Base-by-base conservation (phyloP, 345 rosid genomes). In the sweet orange (Citrus sinensis) region DNA sequence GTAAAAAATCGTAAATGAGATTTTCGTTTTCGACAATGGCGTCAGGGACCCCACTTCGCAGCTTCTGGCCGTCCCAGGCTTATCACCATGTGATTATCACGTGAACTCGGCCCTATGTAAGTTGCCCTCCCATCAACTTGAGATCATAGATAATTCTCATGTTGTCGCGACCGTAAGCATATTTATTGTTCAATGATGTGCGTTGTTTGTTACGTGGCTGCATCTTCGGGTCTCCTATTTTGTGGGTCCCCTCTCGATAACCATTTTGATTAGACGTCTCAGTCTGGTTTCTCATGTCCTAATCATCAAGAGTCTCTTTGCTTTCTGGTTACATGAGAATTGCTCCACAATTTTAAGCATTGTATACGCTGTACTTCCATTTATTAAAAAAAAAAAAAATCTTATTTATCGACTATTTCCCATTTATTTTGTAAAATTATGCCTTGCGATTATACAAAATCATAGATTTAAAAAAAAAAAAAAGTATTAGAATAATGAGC, bases 11-110 rank as follows among this genome's bases (percentile, higher is more conserved):
- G 19, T 54, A 54, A 17, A 17, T 54, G 22, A 16, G 58, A 54
- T 54, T 54, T 54, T 54, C 7, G 58, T 5, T 54, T 54, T 14
- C 59, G 7, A 25, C 34, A 51, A 51, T 70, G 8, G 16, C 37
- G 2, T 2, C 14, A 30, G 4, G 75, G 46, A 20, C 75, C 63
- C 22, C n/a, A 39, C 29, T 5, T 7, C 65, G 2, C 2, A 2
- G 63, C 35, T 24, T 16, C 9, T 37, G 24, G 49, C 49, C 71
- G 63, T 51, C 11, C 37, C 29, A 17, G 8, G 17, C 58, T 56
- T 7, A 5, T 74, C 17, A 24, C 71, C 92, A 87, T 80, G 90
- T 89, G 92, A 84, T 20, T 25, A 74, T 84, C 92, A 86, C 90
- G 86, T 87, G 92, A 78, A 83, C 9, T 30, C 19, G 84, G 73